These are phyloP conservation scores for Naganishia kalamii DNA, from an alignment of 768 basidiomycete species.

Conservation along the genomic window DNA sequence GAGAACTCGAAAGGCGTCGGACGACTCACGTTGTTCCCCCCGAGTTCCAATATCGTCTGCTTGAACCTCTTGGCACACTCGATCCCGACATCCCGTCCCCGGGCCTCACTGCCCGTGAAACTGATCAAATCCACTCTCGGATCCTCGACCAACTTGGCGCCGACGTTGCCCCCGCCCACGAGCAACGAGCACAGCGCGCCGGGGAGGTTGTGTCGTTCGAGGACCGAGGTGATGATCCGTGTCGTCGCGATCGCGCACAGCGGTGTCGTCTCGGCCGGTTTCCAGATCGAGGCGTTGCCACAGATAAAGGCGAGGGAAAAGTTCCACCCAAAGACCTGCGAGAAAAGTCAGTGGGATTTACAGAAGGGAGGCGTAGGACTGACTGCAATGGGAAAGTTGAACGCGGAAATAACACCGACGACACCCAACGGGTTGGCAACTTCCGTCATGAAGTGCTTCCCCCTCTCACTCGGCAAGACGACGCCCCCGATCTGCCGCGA, in stretches of 20 bases:
- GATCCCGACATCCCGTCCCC: constrained; percentile 72
- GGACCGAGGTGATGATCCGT: constrained; percentile 69
- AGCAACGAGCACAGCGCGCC: constrained; percentile 78
- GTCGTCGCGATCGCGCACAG: constrained; percentile 86
- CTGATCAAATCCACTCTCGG: constrained; percentile 76
- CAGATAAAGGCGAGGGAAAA: constrained; percentile 52
- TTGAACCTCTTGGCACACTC: constrained; percentile 20
- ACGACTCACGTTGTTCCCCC: constrained; percentile 77
- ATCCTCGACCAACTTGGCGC: constrained; percentile 70
- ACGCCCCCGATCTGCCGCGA: constrained; percentile 92
- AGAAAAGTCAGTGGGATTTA: neutral
- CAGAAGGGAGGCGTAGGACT: constrained; percentile 13
- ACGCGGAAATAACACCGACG: constrained; percentile 73
- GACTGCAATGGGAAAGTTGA: constrained; percentile 86
- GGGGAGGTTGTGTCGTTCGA: constrained; percentile 74
- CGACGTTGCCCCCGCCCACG: constrained; percentile 73
- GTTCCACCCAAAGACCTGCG: constrained; percentile 72
- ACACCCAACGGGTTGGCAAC: constrained; percentile 84
- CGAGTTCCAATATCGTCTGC: constrained; percentile 68
- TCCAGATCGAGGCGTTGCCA: constrained; percentile 92
- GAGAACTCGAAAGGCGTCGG: neutral
- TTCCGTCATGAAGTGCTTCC: constrained; percentile 87
- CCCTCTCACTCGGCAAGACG: constrained; percentile 78
- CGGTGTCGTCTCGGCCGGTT: constrained; percentile 83
- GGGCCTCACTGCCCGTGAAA: constrained; percentile 87